Evolutionary conservation across 495 filamentous ascomycete species (phyloP), one percentile per base, ranked within the genome.

Genomic region (Aspergillus campestris): DNA sequence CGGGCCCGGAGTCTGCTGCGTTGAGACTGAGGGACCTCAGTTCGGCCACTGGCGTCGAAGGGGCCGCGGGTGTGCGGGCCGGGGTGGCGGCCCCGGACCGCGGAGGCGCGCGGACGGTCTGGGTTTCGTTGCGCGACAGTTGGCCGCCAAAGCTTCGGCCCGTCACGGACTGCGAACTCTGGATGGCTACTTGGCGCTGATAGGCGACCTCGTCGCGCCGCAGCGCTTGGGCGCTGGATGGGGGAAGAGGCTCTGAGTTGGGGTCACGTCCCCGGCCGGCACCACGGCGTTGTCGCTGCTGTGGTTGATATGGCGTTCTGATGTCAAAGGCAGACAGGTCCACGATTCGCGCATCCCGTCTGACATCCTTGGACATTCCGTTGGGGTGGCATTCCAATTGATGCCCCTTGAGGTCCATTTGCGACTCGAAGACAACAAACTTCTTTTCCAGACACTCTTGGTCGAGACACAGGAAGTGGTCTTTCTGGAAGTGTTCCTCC

Each of bases 371-470:
- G 6, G 86, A 81, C 9, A 92, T 60, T 3, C 82, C 80, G 44
- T 84, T 79, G 0, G 84, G 85, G 61, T 94, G 88, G 8, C 69
- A 67, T 58, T 87, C 82, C 6, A 94, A 59, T 53, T 89, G 85
- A 62, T 94, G 88, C 9, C 78, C 88, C 58, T 95, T 94, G 28
- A 99, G 62, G 61, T 97, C 92, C 70, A 99, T 82, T 55, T 94
- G 84, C 0, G 88, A 87, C 38, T 84, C 87, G 49, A 99, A 99
- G 1, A 96, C 94, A n/a, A 95, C 81, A 55, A 96, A 95, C 62
- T 96, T 97, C 75, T 95, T 95, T 48, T 97, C 92, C 58, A 89
- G 55, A 48, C 92, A 99, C 45, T 95, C 90, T 47, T 71, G 69
- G 47, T 99, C 91, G 1, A 74, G 57, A 53, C 92, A 99, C 1